Conservation (phyloP, 805 yeast species). For the Metschnikowia cerradonensis region DNA sequence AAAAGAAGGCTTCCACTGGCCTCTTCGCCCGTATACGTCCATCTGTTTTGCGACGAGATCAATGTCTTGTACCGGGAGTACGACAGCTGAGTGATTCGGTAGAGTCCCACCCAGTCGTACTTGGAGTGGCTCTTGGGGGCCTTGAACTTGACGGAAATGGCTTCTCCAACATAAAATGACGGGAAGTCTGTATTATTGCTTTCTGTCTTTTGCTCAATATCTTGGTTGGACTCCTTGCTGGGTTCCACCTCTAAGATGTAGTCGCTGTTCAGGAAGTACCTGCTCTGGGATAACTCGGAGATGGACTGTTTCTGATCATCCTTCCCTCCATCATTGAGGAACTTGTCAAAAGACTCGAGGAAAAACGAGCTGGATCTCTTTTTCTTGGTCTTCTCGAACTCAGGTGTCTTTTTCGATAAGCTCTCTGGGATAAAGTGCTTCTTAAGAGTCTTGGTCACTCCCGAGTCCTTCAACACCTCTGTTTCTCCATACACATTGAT, state of each 20-base stretch:
- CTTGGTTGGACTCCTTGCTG: neutral
- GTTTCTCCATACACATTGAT: conserved; percentile 67
- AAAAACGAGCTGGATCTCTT: conserved; percentile 32
- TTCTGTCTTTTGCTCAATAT: too few species aligned
- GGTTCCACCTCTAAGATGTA: conserved; percentile 24
- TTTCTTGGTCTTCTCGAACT: neutral
- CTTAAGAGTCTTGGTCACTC: conserved; percentile 42
- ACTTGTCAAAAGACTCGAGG: conserved; percentile 44
- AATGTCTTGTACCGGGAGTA: conserved; percentile 52
- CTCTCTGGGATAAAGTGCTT: conserved; percentile 40
- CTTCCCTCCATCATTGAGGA: conserved; percentile 29
- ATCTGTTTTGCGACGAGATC: conserved; percentile 61
- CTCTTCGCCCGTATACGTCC: conserved; percentile 46
- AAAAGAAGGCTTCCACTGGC: conserved; percentile 49
- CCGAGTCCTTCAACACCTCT: conserved; percentile 52
- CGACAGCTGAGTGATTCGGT: conserved; percentile 58
- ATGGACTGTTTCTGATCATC: conserved; percentile 29
- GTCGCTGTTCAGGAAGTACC: conserved; percentile 35
- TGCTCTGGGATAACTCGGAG: conserved; percentile 37
- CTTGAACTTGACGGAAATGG: conserved; percentile 52
- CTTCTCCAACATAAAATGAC: conserved; percentile 42
- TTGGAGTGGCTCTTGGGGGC: conserved; percentile 47
- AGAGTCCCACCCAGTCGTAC: conserved; percentile 76
- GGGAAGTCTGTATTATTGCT: conserved; percentile 4
- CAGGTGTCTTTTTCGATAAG: conserved; percentile 25